phyloP scores from a whole-genome alignment of 202 grass and related monocot species.

The Setaria italica region DNA sequence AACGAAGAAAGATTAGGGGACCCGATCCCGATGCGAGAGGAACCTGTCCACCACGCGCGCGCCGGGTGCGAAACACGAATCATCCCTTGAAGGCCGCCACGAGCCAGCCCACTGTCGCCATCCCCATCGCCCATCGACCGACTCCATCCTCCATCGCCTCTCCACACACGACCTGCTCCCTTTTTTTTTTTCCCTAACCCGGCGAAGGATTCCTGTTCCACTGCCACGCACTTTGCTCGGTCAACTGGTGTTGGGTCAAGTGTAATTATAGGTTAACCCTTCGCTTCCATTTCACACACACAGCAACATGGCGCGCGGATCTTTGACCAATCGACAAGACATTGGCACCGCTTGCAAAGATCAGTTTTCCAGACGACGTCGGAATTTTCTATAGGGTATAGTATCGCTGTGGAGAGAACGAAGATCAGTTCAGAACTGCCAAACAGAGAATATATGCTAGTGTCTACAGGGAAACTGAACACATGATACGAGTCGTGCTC shows the following conservation, averaged over 20 bases:
- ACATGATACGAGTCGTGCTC: too few relatives aligned
- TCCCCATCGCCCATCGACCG: not conserved
- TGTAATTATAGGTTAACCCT: not conserved
- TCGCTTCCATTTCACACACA: not conserved
- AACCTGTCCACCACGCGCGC: too few relatives aligned
- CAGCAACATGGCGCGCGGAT: not conserved
- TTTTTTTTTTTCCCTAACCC: not conserved
- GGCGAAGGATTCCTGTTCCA: conserved; percentile 5
- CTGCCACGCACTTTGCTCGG: not conserved
- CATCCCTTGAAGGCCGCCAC: too few relatives aligned
- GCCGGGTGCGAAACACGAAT: too few relatives aligned
- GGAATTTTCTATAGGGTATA: too few relatives aligned
- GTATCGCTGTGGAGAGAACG: too few relatives aligned
- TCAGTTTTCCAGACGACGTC: too few relatives aligned
- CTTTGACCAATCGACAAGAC: not conserved
- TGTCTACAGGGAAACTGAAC: too few relatives aligned
- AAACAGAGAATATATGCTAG: too few relatives aligned
- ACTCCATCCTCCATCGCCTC: not conserved
- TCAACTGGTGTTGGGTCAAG: not conserved
- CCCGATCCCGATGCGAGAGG: too few relatives aligned
- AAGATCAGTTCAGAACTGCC: too few relatives aligned
- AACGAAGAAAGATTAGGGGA: too few relatives aligned
- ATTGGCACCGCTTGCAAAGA: not conserved
- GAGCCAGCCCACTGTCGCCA: not conserved
- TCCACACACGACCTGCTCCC: not conserved